These are phyloP conservation scores for Niebla homalea DNA, from an alignment of 495 filamentous ascomycete genomes.

Conservation along the genomic window DNA sequence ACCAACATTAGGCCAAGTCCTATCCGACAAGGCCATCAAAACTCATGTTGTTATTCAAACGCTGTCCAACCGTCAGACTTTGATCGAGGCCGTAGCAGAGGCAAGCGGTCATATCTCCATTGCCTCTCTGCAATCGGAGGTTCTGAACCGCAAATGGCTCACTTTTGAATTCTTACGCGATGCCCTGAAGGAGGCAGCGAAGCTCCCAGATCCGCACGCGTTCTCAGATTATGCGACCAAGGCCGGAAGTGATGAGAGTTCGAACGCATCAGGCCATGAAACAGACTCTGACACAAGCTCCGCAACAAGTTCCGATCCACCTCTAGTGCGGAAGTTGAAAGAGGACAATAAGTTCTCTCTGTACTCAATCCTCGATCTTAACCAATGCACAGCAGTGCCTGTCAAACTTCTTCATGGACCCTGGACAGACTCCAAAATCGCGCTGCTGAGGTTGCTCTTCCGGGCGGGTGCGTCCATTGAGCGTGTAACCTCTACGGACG, in stretches of 20 bases:
- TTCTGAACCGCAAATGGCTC: slow-evolving; percentile 10
- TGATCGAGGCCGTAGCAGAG: background rate
- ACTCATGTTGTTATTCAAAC: slow-evolving; percentile 2
- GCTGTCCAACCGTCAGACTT: background rate
- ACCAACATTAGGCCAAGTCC: slow-evolving; percentile 21
- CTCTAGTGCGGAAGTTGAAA: background rate
- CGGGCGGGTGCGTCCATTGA: slow-evolving; percentile 2
- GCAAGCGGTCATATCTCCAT: background rate
- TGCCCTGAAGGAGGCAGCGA: too few species aligned
- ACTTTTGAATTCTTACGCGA: background rate
- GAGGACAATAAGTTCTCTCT: background rate
- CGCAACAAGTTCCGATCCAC: background rate
- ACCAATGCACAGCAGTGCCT: slow-evolving; percentile 6
- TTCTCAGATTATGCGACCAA: background rate
- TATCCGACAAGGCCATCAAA: slow-evolving; percentile 20
- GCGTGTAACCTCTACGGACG: slow-evolving; percentile 4
- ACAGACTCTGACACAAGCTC: background rate
- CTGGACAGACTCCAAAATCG: slow-evolving; percentile 30
- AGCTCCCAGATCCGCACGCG: too few species aligned
- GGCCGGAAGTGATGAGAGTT: background rate
- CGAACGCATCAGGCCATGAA: background rate
- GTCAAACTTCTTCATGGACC: slow-evolving; percentile 26
- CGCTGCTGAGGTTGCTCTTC: slow-evolving; percentile 27
- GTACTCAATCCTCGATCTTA: background rate
- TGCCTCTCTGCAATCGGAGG: slow-evolving; percentile 3